Evolutionary conservation across 169 alveolate species (phyloP).

Genomic region (Plasmodium inui): DNA sequence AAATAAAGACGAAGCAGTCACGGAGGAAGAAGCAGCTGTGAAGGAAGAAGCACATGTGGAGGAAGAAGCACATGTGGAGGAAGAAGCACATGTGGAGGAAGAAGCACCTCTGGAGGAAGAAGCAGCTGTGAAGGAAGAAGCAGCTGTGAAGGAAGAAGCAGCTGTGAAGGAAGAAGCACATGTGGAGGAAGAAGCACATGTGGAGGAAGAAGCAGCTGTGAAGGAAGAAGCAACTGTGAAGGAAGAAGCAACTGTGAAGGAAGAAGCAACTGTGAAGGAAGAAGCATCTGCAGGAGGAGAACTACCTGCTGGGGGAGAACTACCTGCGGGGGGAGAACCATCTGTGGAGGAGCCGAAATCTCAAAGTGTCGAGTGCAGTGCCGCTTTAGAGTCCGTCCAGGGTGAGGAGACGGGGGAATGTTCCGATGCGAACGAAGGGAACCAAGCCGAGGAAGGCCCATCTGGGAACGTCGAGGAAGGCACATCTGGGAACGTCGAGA

Average conservation of each 20-base stretch:
- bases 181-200: not conserved
- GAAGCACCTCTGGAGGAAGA: not conserved
- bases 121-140: not conserved
- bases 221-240: not conserved
- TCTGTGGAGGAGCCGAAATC: not conserved
- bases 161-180: not conserved
- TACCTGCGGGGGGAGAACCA: not conserved
- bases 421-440: not conserved
- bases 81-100: not conserved
- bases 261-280: not conserved
- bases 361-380: not conserved
- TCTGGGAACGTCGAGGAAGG: not conserved
- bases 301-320: not conserved
- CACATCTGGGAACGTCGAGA: no score
- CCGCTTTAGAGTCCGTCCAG: not conserved
- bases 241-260: not conserved
- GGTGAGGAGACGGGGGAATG: not conserved
- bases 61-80: not conserved
- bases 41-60: not conserved
- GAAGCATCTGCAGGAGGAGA: not conserved
- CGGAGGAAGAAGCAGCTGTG: not conserved
- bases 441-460: not conserved
- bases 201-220: not conserved
- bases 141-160: not conserved
- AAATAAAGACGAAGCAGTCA: not conserved